Conservation (phyloP, 2,329 filamentous ascomycete genomes). For the Neonectria faginata region DNA sequence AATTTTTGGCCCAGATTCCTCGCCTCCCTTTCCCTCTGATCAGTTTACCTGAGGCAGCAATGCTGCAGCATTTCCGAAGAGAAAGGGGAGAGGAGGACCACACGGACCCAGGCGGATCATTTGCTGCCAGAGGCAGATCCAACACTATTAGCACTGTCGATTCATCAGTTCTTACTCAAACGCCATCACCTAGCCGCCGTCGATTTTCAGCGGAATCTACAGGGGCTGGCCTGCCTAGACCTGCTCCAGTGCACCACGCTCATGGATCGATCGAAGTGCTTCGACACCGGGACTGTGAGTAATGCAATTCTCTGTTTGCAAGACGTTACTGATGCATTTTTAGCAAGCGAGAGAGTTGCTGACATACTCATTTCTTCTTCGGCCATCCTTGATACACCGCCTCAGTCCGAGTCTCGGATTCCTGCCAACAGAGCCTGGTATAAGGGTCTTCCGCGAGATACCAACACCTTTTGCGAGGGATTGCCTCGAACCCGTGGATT, state of each 20-base stretch:
- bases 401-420: slow-evolving; percentile 22
- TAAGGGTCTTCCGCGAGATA: slow-evolving; percentile 21
- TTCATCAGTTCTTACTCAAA: slow-evolving; percentile 42
- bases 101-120: slow-evolving; percentile 46
- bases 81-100: slow-evolving; percentile 54
- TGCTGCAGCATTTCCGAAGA: slow-evolving; percentile 49
- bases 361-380: slow-evolving; percentile 44
- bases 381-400: slow-evolving; percentile 40
- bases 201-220: slow-evolving; percentile 21
- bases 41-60: slow-evolving; percentile 53
- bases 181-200: slow-evolving; percentile 42
- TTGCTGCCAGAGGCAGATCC: slow-evolving; percentile 46
- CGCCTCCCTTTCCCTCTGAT: slow-evolving; percentile 53
- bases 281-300: slow-evolving; percentile 38
- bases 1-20: slow-evolving; percentile 41
- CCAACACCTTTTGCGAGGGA: slow-evolving; percentile 19
- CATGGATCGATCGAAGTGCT: slow-evolving; percentile 23
- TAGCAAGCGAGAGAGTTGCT: slow-evolving; percentile 40
- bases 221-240: slow-evolving; percentile 20
- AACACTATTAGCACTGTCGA: slow-evolving; percentile 49
- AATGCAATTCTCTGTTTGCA: background rate
- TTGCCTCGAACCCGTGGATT: slow-evolving; percentile 42
- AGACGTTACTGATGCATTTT: slow-evolving; percentile 19
- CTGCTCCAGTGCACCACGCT: slow-evolving; percentile 34
- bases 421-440: slow-evolving; percentile 29